Evolutionary conservation across 495 filamentous ascomycete genomes (phyloP), one percentile per base, ranked within the genome.

Genomic region (Astrothelium subdiscretum): DNA sequence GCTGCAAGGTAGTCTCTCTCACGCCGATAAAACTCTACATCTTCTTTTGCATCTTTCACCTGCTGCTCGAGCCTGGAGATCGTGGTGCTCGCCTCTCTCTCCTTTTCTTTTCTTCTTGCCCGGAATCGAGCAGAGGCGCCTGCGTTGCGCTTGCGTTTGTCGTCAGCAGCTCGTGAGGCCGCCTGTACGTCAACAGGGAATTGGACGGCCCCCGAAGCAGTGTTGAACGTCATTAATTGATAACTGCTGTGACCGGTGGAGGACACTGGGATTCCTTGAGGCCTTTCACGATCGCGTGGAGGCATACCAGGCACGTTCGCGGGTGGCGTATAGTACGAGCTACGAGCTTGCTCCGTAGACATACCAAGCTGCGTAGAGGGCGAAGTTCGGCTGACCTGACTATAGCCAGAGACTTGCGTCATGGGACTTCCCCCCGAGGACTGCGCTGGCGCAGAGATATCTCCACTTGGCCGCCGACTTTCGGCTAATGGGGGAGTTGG

Each of bases 101-200:
- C 92, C 68, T 90, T 91, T 68, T 94, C 87, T 73, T 97, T 97
- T 67, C 89, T 84, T 59, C 92, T 81, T 70, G 88, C 85, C 60
- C 94, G 85, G 68, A 97, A 97, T 44, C 94, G 79, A 62, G 91
- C 85, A 43, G 91, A 96, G 8, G 94, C 94, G 51, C 89, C 90
- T 58, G 95, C 95, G 71, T 98, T 98, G 43, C 91, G 87, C 59
- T 68, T 70, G 24, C 74, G 69, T 62, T 76, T 76, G 60, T 76
- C 74, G 51, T 76, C 73, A 11, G 74, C 69, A 6, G 69, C 65
- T 32, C 70, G 67, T 3, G 74, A 76, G 2, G 73, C 74, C 3
- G 72, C 73, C 60, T 72, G 70, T 15, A 75, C 72, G 54, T 76
- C 74, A 11, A 76, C 74, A 1, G 74, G 74, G n/a, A 76, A 64